These are phyloP conservation scores for Ceratocystis alfenasii DNA, from an alignment of 2,329 filamentous ascomycete genomes.

Conservation along the genomic window DNA sequence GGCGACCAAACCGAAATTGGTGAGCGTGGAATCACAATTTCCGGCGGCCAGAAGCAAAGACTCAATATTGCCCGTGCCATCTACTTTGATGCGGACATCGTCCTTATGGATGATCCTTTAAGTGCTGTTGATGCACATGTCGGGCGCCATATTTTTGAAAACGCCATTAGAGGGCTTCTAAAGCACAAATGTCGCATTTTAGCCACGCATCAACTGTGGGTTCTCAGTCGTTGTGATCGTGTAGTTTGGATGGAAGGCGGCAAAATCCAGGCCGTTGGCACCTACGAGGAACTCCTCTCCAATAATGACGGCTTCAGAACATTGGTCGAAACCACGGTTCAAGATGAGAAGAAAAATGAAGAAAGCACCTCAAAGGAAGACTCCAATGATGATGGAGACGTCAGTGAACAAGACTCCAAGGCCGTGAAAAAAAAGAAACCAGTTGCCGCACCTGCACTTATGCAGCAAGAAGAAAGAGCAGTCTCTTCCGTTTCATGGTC, in stretches of 20 bases:
- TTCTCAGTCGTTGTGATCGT: slow-evolving; percentile 77
- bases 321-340: slow-evolving; percentile 74
- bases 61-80: slow-evolving; percentile 82
- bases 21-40: slow-evolving; percentile 88
- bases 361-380: slow-evolving; percentile 36
- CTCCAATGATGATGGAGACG: slow-evolving; percentile 34
- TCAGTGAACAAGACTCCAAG: slow-evolving; percentile 34
- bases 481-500: slow-evolving; percentile 66
- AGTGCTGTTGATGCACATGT: slow-evolving; percentile 60
- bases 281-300: slow-evolving; percentile 76
- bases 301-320: slow-evolving; percentile 66
- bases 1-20: slow-evolving; percentile 88
- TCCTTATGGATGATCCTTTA: slow-evolving; percentile 58
- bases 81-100: slow-evolving; percentile 56
- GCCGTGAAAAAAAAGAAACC: slow-evolving; percentile 37
- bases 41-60: slow-evolving; percentile 88
- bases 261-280: slow-evolving; percentile 71
- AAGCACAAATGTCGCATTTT: slow-evolving; percentile 82
- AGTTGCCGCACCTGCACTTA: slow-evolving; percentile 41
- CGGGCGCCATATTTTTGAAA: slow-evolving; percentile 72
- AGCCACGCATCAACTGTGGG: slow-evolving; percentile 90
- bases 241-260: slow-evolving; percentile 91
- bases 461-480: slow-evolving; percentile 61
- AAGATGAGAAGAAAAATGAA: slow-evolving; percentile 49
- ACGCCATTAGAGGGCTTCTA: slow-evolving; percentile 80